Evolutionary conservation across 192 early-diverging fungal species (phyloP).

Genomic region (Coemansia sp.): DNA sequence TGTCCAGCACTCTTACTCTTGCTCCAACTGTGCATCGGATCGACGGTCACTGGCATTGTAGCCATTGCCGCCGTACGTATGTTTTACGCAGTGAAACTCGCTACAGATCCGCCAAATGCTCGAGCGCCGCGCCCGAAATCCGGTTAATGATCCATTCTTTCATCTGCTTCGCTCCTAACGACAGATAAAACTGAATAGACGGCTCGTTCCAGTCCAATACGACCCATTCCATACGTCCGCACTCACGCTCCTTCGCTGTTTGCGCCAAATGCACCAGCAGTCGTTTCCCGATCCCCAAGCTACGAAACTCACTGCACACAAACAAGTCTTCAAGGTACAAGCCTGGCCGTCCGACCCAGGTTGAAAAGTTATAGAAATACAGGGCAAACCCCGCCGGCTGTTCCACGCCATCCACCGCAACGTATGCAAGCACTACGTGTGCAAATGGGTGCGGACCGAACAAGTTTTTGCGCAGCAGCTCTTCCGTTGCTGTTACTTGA

Average conservation of each 20-base stretch:
- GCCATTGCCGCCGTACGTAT: slow-evolving; percentile 8
- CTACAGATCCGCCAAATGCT: slow-evolving; percentile 53
- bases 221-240: slow-evolving; percentile 79
- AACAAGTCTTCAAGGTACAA: slow-evolving; percentile 86
- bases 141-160: slow-evolving; percentile 77
- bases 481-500: slow-evolving; percentile 69
- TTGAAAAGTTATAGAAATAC: slow-evolving; percentile 83
- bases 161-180: slow-evolving; percentile 64
- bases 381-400: slow-evolving; percentile 75
- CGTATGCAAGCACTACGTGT: slow-evolving; percentile 65
- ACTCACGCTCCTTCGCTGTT: slow-evolving; percentile 61
- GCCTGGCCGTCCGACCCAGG: slow-evolving; percentile 69
- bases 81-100: not conserved
- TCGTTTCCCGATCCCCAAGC: slow-evolving; percentile 64
- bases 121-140: slow-evolving; percentile 59
- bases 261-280: slow-evolving; percentile 68
- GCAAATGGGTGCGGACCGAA: slow-evolving; percentile 66
- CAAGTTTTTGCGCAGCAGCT: slow-evolving; percentile 58
- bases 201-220: slow-evolving; percentile 86
- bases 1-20: slow-evolving; percentile 4
- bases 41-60: slow-evolving; percentile 11
- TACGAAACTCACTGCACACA: slow-evolving; percentile 62
- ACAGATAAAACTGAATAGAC: slow-evolving; percentile 72
- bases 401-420: slow-evolving; percentile 21
- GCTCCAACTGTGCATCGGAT: slow-evolving; percentile 17